These are phyloP conservation scores for Cicer pinnatifidum DNA, from an alignment of 306 rosid species.

Conservation along the genomic window DNA sequence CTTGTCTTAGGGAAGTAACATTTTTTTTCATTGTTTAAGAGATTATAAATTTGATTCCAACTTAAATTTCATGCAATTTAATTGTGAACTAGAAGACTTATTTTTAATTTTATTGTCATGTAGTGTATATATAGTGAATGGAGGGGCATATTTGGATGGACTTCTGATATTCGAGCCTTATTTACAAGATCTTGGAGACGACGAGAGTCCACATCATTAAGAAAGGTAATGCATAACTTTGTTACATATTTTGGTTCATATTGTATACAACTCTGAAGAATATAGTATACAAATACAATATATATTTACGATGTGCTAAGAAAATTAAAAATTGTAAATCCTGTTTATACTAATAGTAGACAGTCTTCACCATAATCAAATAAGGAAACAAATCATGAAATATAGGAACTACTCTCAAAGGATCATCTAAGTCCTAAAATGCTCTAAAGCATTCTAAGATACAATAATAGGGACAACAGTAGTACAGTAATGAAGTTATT, in stretches of 20 bases:
- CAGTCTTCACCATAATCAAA: neutral
- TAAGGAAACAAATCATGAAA: neutral
- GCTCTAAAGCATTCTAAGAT: constrained; percentile 12
- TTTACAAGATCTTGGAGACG: constrained; percentile 69
- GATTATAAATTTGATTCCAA: constrained; percentile 14
- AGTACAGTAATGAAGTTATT: neutral
- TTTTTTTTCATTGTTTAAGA: constrained; percentile 18
- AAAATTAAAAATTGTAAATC: neutral
- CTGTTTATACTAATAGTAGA: neutral
- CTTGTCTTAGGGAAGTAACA: neutral
- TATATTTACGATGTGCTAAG: neutral
- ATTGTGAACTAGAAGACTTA: constrained; percentile 8
- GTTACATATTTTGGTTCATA: constrained; percentile 25
- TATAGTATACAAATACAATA: neutral
- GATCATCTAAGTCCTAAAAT: neutral
- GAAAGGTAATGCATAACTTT: constrained; percentile 58
- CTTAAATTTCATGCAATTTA: constrained; percentile 26
- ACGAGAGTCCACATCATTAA: constrained; percentile 62
- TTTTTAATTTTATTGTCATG: constrained; percentile 35
- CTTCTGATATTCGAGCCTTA: constrained; percentile 78
- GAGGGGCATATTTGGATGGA: constrained; percentile 85
- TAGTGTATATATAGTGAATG: constrained; percentile 85
- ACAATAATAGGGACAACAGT: neutral
- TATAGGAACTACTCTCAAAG: constrained; percentile 1
- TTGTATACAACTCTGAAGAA: neutral